Base-by-base conservation (phyloP, 495 filamentous ascomycete species). In the Penicillium canariense region DNA sequence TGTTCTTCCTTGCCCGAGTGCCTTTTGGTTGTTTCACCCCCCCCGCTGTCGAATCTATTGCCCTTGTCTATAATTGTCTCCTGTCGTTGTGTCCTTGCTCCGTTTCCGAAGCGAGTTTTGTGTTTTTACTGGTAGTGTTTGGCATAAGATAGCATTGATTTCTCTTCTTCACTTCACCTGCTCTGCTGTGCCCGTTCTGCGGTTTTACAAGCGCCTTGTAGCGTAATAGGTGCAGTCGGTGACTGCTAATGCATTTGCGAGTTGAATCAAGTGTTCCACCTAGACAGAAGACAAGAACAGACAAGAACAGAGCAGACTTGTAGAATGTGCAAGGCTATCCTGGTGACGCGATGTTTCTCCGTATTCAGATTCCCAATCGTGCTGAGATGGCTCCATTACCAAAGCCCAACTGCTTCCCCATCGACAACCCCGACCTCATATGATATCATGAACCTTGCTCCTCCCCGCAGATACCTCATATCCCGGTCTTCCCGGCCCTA, bases 91-190 rank as follows among this genome's bases (percentile, higher is more conserved):
- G 51, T 56, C 47, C 65, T 66, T 68, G 65, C 65, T 65, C 61
- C 48, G 48, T 62, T 55, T 60, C 52, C 60, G 65, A 68, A 68
- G 65, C 65, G 65, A 61, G 56, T 68, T 45, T 52, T 49, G 30
- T 47, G 28, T 56, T 52, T 50, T 51, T 57, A 44, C 50, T 47
- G 62, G 56, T 67, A 65, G 58, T 67, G 22, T 55, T 54, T 65
- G 56, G 62, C 59, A 65, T 68, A 68, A 68, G 65, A 68, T 61
- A 68, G 65, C 65, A 68, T 68, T 68, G 56, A 55, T 57, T 38
- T 51, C 54, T 61, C 52, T 43, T 52, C 31, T 42, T 38, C 49
- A 50, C 30, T 48, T 32, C 36, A 25, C 32, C 43, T 53, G 27
- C 25, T 44, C 22, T 51, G 32, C 32, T 34, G 40, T 3, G 40